Percentiles rank a stretch among this genome's conserved stretches.
Evolutionary conservation across 352 stramenopile species (phyloP).

Genomic region (Pythium coloratum): DNA sequence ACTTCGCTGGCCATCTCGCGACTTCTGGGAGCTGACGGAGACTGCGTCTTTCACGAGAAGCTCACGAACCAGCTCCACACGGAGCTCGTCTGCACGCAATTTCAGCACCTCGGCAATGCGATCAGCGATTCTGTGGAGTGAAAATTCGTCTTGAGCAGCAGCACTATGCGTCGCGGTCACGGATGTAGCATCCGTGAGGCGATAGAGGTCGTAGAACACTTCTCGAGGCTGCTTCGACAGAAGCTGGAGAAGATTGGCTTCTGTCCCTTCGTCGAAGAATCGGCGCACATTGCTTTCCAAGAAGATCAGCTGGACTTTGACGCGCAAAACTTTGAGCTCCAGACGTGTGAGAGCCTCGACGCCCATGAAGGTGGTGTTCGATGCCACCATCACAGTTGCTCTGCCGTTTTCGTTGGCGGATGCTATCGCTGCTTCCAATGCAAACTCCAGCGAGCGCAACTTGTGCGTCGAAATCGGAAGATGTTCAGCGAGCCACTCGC

Average conservation of each 20-base stretch:
- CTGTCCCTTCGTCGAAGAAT: slow-evolving; percentile 11
- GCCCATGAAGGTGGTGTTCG: slow-evolving; percentile 27
- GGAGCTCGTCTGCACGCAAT: slow-evolving; percentile 20
- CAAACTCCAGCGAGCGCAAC: slow-evolving; percentile 32
- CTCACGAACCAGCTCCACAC: slow-evolving; percentile 30
- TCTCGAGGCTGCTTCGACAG: slow-evolving; percentile 24
- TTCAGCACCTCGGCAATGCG: slow-evolving; percentile 24
- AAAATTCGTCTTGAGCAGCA: not conserved
- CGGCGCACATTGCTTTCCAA: slow-evolving; percentile 5
- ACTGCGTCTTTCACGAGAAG: slow-evolving; percentile 31
- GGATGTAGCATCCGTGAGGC: not conserved
- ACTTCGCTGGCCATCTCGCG: not conserved
- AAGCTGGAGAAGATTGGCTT: slow-evolving; percentile 22
- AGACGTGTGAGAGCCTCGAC: slow-evolving; percentile 26
- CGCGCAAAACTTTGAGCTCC: slow-evolving; percentile 24
- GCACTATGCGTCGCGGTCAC: not conserved
- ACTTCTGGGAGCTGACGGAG: slow-evolving; percentile 14
- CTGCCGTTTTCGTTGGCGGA: not conserved
- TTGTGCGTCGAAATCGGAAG: slow-evolving; percentile 29
- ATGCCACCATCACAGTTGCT: not conserved
- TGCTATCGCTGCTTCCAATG: slow-evolving; percentile 17
- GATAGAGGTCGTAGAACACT: slow-evolving; percentile 40
- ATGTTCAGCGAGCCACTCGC: slow-evolving; percentile 32
- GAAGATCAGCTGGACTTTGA: slow-evolving; percentile 32
- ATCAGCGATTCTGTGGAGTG: slow-evolving; percentile 29